Evolutionary conservation across 257 asterid genomes (phyloP).

Genomic region (Solanum stenotomum): DNA sequence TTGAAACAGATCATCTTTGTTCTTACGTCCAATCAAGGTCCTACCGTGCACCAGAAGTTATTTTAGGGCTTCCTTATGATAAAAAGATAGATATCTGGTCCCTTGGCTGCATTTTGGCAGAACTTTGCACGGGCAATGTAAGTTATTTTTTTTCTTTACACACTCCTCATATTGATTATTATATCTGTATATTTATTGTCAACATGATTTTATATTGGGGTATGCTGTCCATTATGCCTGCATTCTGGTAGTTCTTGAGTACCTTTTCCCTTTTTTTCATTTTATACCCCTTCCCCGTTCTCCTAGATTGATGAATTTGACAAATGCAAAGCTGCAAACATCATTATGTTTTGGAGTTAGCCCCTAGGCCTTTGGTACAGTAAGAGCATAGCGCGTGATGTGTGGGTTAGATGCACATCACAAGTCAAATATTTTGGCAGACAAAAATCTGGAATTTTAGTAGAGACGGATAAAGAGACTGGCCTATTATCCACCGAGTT

Average conservation of each 20-base stretch:
- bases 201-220: not conserved
- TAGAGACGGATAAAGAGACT: not conserved
- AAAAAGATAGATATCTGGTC: slow-evolving; percentile 75
- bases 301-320: not conserved
- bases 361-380: not conserved
- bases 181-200: not conserved
- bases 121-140: slow-evolving; percentile 81
- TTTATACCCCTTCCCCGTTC: not conserved
- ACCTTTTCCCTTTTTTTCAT: not conserved
- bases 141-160: slow-evolving; percentile 5
- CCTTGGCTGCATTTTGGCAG: slow-evolving; percentile 79
- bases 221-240: not conserved
- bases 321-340: not conserved
- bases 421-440: not conserved
- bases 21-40: slow-evolving; percentile 76
- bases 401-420: not conserved
- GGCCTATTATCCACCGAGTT: not conserved
- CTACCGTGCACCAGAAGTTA: slow-evolving; percentile 76
- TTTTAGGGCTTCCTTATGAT: slow-evolving; percentile 61
- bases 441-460: not conserved
- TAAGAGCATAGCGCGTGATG: not conserved
- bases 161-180: not conserved
- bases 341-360: not conserved
- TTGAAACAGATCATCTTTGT: slow-evolving; percentile 73
- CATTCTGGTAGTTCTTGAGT: not conserved